Conservation (phyloP, 148 eudicot genomes). For the Rhododendron kiyosumense region DNA sequence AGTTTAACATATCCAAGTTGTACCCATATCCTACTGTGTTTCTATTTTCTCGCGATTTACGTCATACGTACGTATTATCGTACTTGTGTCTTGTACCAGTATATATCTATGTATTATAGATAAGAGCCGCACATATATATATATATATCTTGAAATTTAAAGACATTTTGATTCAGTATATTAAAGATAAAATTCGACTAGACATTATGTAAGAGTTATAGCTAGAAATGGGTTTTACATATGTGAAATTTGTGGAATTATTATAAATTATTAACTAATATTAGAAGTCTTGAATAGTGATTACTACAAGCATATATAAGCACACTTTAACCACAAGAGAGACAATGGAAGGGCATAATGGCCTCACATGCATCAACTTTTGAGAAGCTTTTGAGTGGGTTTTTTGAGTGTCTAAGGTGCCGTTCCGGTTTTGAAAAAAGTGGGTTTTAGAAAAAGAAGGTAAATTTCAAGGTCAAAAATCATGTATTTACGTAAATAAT, state of each 20-base stretch:
- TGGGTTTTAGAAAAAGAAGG: no score
- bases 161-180: background rate
- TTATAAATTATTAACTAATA: constrained; percentile 11
- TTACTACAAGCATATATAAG: background rate
- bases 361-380: constrained; percentile 17
- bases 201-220: background rate
- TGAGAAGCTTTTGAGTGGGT: constrained; percentile 12
- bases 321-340: constrained; percentile 20
- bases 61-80: no score
- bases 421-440: no score
- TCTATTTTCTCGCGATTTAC: background rate
- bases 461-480: no score
- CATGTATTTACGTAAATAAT: no score
- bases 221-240: background rate
- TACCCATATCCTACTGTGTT: background rate
- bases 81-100: no score
- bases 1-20: background rate
- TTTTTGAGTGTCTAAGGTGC: constrained; percentile 19
- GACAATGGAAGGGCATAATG: constrained; percentile 23
- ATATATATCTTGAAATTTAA: background rate
- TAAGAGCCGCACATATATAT: background rate
- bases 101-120: background rate
- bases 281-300: background rate
- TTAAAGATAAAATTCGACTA: background rate
- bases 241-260: background rate